Evolutionary conservation across 129 eudicot species (phyloP).

Genomic region (Flaveria linearis): DNA sequence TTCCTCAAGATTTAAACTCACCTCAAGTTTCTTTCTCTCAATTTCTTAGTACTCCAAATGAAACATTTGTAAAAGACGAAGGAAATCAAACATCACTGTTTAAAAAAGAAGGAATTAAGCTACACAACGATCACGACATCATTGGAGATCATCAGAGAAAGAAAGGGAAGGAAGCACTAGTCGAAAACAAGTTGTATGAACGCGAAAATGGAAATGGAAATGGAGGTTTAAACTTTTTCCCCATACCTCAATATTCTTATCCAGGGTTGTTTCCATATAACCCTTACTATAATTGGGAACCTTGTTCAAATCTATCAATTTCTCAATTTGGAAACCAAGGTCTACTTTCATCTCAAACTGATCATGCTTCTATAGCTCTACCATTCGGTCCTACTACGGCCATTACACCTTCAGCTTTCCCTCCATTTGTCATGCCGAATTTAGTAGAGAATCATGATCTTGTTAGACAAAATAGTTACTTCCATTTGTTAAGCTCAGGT

Average conservation of each 20-base stretch:
- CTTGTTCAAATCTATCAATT: constrained; percentile 59
- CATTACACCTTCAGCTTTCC: constrained; percentile 40
- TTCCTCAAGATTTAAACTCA: constrained; percentile 41
- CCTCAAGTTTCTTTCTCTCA: constrained; percentile 54
- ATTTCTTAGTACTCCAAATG: constrained; percentile 34
- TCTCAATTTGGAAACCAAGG: constrained; percentile 64
- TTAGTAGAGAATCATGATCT: constrained; percentile 46
- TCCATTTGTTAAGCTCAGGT: constrained; percentile 47
- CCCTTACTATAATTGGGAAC: constrained; percentile 63
- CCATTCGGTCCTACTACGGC: constrained; percentile 52
- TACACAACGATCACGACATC: constrained; percentile 20
- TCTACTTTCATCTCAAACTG: constrained; percentile 44
- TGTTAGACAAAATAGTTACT: constrained; percentile 45
- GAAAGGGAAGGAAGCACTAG: constrained; percentile 44
- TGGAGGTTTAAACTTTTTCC: constrained; percentile 69
- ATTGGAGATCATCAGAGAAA: constrained; percentile 38
- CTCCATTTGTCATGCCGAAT: constrained; percentile 38
- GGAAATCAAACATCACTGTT: constrained; percentile 30
- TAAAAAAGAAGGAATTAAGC: constrained; percentile 39
- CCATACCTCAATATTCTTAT: constrained; percentile 47
- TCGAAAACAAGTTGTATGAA: constrained; percentile 39
- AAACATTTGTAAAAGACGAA: constrained; percentile 43
- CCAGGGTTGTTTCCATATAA: constrained; percentile 51
- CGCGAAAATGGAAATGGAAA: constrained; percentile 41
- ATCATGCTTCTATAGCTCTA: constrained; percentile 29